Evolutionary conservation across 495 filamentous ascomycete genomes (phyloP).

Genomic region (Lasiosphaeria ovina): DNA sequence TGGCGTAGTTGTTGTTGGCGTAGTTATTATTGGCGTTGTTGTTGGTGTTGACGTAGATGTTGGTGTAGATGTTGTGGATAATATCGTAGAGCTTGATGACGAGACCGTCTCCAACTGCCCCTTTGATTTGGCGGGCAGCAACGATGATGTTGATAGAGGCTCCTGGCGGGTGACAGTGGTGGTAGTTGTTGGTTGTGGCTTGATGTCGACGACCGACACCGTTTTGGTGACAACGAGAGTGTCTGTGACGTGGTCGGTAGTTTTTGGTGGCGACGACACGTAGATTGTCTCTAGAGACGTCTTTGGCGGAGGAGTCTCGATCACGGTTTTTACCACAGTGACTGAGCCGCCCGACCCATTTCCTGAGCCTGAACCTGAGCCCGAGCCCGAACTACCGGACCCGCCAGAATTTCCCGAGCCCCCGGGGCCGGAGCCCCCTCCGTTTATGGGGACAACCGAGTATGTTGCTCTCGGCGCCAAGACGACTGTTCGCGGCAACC

Average conservation of each 20-base stretch:
- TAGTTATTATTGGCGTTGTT: neutral
- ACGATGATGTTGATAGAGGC: conserved; percentile 6
- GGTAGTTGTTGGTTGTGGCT: conserved; percentile 17
- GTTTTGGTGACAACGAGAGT: conserved; percentile 21
- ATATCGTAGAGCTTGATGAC: too few relatives aligned
- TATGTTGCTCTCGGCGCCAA: conserved; percentile 29
- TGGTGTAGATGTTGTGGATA: too few relatives aligned
- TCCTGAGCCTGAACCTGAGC: conserved; percentile 12
- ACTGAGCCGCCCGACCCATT: conserved; percentile 4
- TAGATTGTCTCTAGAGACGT: conserved; percentile 16
- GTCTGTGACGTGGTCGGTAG: conserved; percentile 5
- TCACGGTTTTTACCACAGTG: conserved; percentile 23
- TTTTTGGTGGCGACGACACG: conserved; percentile 9
- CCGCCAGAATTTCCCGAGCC: neutral
- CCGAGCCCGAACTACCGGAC: conserved; percentile 15
- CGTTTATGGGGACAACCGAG: conserved; percentile 30
- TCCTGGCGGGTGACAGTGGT: conserved; percentile 13
- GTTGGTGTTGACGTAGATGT: neutral
- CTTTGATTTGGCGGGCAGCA: neutral
- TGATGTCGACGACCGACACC: conserved; percentile 17
- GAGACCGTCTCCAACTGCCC: too few relatives aligned
- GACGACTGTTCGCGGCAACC: neutral
- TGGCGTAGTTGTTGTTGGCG: neutral
- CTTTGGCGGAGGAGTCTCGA: conserved; percentile 16
- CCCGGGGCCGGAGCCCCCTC: conserved; percentile 18